Conservation (phyloP, 2,329 filamentous ascomycete species). For the Aspergillus viridinutans region DNA sequence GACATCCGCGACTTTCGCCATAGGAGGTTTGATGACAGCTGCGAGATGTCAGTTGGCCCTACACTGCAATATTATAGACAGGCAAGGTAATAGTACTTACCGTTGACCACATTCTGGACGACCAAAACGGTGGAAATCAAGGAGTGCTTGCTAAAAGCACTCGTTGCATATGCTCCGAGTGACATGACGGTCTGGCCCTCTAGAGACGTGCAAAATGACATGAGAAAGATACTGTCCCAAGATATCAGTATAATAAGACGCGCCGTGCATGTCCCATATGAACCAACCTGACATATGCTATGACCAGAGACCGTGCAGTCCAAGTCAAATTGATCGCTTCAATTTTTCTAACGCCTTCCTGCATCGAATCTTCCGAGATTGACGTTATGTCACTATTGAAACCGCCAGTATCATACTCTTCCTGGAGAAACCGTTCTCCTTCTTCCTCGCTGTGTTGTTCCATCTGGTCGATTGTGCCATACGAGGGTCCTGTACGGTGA, state of each 20-base stretch:
- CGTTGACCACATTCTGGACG: constrained; percentile 61
- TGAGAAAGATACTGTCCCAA: constrained; percentile 50
- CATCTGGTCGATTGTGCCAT: constrained; percentile 31
- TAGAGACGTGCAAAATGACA: constrained; percentile 64
- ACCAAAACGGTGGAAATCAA: constrained; percentile 62
- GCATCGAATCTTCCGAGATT: constrained; percentile 30
- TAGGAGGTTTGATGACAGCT: constrained; percentile 61
- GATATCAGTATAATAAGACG: constrained; percentile 12
- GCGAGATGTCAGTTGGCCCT: constrained; percentile 20
- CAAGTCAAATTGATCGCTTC: constrained; percentile 52
- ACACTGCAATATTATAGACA: background rate
- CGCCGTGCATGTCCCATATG: constrained; percentile 7
- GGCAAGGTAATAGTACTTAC: constrained; percentile 38
- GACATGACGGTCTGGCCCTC: constrained; percentile 61
- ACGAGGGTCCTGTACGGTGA: constrained; percentile 27
- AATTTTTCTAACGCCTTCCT: constrained; percentile 49
- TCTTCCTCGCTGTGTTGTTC: constrained; percentile 24
- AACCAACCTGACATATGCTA: constrained; percentile 47
- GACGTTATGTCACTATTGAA: constrained; percentile 14
- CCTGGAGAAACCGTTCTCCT: constrained; percentile 27
- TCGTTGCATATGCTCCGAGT: constrained; percentile 62
- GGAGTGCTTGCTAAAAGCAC: constrained; percentile 60
- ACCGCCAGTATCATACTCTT: constrained; percentile 24
- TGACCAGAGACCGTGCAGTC: constrained; percentile 46
- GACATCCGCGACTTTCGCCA: constrained; percentile 64